phyloP scores from a whole-genome alignment of 1,284 basidiomycete genomes.

The Moesziomyces globuligerus region DNA sequence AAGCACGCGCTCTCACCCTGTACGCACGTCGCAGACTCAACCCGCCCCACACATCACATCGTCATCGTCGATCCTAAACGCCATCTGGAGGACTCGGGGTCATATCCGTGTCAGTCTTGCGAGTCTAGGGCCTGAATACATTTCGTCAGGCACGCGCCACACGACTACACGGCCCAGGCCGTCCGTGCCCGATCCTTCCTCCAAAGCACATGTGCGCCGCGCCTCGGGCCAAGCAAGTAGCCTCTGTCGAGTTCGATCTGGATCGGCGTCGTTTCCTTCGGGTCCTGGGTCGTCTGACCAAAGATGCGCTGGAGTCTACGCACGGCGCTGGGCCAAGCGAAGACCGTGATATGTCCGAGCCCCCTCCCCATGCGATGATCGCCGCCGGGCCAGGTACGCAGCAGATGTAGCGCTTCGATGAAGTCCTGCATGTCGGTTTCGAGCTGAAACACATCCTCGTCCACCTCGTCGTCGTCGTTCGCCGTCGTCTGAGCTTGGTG shows the following conservation, averaged over 20 bases:
- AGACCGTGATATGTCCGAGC: slow-evolving; percentile 33
- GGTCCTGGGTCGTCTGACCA: neutral
- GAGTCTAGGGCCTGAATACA: too few species aligned
- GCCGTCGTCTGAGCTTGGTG: slow-evolving; percentile 6
- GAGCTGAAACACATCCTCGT: slow-evolving; percentile 25
- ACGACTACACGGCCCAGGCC: slow-evolving; percentile 27
- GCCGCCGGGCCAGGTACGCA: slow-evolving; percentile 27
- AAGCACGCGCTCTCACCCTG: too few species aligned
- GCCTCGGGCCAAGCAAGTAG: slow-evolving; percentile 38
- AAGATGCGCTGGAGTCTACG: slow-evolving; percentile 17
- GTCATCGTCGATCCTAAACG: too few species aligned
- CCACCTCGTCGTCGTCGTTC: slow-evolving; percentile 8
- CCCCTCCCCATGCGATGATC: slow-evolving; percentile 21
- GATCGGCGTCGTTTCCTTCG: slow-evolving; percentile 5
- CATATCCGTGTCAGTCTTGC: too few species aligned
- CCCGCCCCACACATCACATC: too few species aligned
- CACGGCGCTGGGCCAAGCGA: slow-evolving; percentile 39
- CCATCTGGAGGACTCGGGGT: too few species aligned
- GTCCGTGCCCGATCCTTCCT: slow-evolving; percentile 30
- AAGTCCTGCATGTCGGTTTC: slow-evolving; percentile 43
- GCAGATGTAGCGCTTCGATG: slow-evolving; percentile 26
- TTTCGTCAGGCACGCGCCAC: neutral
- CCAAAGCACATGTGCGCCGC: slow-evolving; percentile 46
- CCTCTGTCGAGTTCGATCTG: slow-evolving; percentile 31
- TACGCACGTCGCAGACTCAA: neutral